Evolutionary conservation across 441 rosid species (phyloP).

Genomic region (Populus hybrid): DNA sequence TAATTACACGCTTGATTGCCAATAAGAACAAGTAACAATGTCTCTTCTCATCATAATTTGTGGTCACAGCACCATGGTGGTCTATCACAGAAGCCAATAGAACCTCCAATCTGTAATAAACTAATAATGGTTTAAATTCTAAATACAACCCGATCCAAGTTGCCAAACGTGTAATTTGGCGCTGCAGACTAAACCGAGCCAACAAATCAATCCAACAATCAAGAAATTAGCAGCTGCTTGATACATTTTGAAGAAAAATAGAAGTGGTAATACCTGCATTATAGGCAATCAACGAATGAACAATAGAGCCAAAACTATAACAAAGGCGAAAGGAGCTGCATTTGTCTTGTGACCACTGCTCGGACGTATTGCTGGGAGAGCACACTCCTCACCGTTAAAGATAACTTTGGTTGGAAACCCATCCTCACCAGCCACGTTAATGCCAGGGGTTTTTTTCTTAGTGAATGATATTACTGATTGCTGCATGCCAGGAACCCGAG

Average conservation of each 20-base stretch:
- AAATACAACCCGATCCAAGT: background rate
- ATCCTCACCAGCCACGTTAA: slow-evolving; percentile 61
- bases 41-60: background rate
- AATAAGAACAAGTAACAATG: background rate
- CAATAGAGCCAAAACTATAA: slow-evolving; percentile 14
- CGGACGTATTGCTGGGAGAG: slow-evolving; percentile 66
- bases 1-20: background rate
- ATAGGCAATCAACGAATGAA: slow-evolving; percentile 8
- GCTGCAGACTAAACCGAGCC: background rate
- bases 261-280: background rate
- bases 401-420: slow-evolving; percentile 81
- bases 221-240: background rate
- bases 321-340: slow-evolving; percentile 18
- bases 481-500: slow-evolving; percentile 71
- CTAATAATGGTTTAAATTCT: background rate
- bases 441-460: slow-evolving; percentile 62
- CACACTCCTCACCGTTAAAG: slow-evolving; percentile 92
- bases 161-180: slow-evolving; percentile 16
- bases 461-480: slow-evolving; percentile 87
- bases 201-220: background rate
- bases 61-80: background rate
- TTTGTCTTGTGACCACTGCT: slow-evolving; percentile 27
- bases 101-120: background rate
- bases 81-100: background rate
- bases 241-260: background rate